phyloP scores from a whole-genome alignment of 345 rosid species.

The Acer yangbiense region DNA sequence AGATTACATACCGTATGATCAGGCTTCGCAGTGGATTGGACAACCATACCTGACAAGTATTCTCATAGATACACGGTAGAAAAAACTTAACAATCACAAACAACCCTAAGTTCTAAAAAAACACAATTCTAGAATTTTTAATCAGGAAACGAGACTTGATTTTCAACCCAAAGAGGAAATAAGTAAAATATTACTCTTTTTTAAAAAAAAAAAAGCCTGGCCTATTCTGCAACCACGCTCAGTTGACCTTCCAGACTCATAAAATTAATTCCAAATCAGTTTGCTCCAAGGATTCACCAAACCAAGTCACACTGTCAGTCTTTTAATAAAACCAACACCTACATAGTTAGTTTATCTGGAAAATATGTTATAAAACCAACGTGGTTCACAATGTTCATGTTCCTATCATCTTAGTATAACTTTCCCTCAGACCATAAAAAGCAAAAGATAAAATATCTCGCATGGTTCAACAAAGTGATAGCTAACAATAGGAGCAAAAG shows the following conservation, averaged over 20 bases:
- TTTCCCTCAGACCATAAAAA: background rate
- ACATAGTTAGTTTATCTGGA: background rate
- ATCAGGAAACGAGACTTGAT: background rate
- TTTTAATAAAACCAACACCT: background rate
- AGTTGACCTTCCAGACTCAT: background rate
- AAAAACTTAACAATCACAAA: background rate
- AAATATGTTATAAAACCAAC: background rate
- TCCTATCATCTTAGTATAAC: background rate
- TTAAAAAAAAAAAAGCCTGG: background rate
- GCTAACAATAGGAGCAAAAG: background rate
- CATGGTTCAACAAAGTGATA: background rate
- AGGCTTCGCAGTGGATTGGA: background rate
- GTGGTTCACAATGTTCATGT: background rate
- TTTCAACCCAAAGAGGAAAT: background rate
- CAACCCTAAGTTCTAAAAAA: background rate
- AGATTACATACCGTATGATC: background rate
- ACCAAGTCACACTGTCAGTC: background rate
- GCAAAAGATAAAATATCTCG: background rate
- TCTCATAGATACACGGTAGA: background rate
- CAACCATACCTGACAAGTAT: background rate
- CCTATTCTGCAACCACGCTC: background rate
- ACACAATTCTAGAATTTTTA: background rate
- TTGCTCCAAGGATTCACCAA: background rate
- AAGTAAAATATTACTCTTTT: background rate
- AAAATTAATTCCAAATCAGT: background rate